phyloP scores from a whole-genome alignment of 495 filamentous ascomycete species.

The Penicillium herquei region DNA sequence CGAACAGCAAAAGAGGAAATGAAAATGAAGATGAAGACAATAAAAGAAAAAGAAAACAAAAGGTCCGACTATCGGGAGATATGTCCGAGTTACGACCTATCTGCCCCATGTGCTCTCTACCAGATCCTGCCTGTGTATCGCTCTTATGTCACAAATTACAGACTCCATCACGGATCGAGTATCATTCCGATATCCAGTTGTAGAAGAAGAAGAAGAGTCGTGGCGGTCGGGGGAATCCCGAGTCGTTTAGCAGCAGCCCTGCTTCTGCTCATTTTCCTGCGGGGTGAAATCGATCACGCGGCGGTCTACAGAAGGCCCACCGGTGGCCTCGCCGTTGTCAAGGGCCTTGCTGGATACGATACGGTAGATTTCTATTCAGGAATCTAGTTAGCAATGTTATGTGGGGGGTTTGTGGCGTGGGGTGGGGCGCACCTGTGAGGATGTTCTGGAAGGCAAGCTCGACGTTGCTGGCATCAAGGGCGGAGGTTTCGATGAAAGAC shows the following conservation, averaged over 20 bases:
- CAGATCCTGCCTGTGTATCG: slow-evolving; percentile 41
- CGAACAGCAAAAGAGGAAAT: slow-evolving; percentile 18
- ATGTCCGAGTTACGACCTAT: slow-evolving; percentile 14
- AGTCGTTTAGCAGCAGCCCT: slow-evolving; percentile 77
- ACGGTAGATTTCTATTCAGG: slow-evolving; percentile 86
- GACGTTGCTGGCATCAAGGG: slow-evolving; percentile 97
- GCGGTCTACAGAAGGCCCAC: slow-evolving; percentile 69
- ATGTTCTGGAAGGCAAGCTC: slow-evolving; percentile 99
- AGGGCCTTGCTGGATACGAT: slow-evolving; percentile 98
- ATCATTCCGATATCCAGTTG: slow-evolving; percentile 41
- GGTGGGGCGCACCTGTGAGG: slow-evolving; percentile 73
- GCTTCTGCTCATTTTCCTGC: slow-evolving; percentile 71
- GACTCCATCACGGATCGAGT: slow-evolving; percentile 40
- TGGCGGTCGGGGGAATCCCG: slow-evolving; percentile 31
- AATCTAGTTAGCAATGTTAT: background rate
- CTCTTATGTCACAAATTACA: slow-evolving; percentile 39
- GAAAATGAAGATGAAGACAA: slow-evolving; percentile 20
- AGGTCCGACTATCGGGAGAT: slow-evolving; percentile 30
- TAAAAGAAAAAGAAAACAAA: slow-evolving; percentile 22
- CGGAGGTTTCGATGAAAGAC: slow-evolving; percentile 92
- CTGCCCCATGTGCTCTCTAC: slow-evolving; percentile 31
- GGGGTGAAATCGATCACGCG: slow-evolving; percentile 77
- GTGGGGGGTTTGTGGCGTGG: background rate
- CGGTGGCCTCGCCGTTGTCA: slow-evolving; percentile 74
- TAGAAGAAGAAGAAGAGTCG: slow-evolving; percentile 46